A percentile compares a stretch with the other conserved stretches of the same genome.
phyloP scores from a whole-genome alignment of 345 rosid genomes.

The Eucalyptus shirleyi region DNA sequence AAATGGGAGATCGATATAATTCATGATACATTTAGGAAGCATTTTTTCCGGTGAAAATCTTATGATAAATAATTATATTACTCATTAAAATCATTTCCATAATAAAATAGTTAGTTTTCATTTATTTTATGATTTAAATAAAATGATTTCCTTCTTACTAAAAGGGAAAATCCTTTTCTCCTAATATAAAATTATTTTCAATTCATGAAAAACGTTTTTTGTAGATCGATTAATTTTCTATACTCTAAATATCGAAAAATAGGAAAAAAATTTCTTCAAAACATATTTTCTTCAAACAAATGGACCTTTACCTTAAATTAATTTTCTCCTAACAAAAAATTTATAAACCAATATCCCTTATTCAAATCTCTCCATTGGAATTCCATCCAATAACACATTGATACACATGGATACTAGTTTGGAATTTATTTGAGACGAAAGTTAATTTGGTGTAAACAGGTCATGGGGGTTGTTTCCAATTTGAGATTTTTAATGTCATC shows the following conservation, averaged over 20 bases:
- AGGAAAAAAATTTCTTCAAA: neutral
- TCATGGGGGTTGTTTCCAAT: neutral
- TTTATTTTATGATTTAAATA: rapidly evolving
- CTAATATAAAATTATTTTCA: rapidly evolving
- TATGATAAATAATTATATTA: neutral
- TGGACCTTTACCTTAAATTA: rapidly evolving
- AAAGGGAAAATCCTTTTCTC: neutral
- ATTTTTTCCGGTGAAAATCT: neutral
- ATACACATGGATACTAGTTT: neutral
- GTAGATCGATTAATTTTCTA: rapidly evolving
- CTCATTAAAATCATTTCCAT: neutral
- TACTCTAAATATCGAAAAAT: rapidly evolving
- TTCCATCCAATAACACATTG: rapidly evolving
- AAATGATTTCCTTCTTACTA: neutral
- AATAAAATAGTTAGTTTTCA: neutral
- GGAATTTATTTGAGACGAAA: neutral
- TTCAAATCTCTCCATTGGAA: neutral
- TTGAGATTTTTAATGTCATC: neutral
- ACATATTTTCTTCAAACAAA: neutral
- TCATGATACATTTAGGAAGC: neutral
- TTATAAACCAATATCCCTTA: rapidly evolving
- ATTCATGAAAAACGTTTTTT: rapidly evolving
- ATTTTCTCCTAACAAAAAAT: neutral
- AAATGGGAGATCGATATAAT: neutral
- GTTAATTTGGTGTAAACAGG: neutral